These are phyloP conservation scores for Spathaspora girioi DNA, from an alignment of 805 yeast species.

Conservation along the genomic window DNA sequence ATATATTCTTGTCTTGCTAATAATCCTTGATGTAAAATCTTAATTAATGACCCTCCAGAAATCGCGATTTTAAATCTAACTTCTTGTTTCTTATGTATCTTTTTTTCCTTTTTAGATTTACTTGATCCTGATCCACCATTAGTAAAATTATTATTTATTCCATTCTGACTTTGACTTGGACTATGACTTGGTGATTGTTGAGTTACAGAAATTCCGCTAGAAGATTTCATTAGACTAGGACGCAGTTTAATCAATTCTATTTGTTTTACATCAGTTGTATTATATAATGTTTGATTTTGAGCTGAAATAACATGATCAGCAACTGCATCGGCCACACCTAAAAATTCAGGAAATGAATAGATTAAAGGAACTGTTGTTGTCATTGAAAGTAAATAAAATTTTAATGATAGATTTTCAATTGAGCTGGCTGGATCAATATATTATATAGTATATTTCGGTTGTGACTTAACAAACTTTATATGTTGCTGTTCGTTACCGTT, in stretches of 20 bases:
- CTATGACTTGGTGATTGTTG: conserved; percentile 8
- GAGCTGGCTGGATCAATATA: neutral
- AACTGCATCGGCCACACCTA: conserved; percentile 92
- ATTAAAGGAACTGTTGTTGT: conserved; percentile 92
- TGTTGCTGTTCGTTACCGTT: neutral
- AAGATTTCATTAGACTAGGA: conserved; percentile 5
- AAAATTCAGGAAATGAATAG: conserved; percentile 86
- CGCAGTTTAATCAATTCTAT: conserved; percentile 30
- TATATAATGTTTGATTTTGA: conserved; percentile 67
- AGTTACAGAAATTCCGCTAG: neutral
- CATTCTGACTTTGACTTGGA: conserved; percentile 8
- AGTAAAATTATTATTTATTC: conserved; percentile 2
- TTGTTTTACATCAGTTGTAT: conserved; percentile 33
- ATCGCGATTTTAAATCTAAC: conserved; percentile 85
- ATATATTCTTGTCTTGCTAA: conserved; percentile 66
- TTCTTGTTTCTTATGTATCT: conserved; percentile 53
- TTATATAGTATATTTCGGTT: neutral
- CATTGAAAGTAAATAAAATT: conserved; percentile 39
- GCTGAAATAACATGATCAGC: conserved; percentile 92
- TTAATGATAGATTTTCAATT: neutral
- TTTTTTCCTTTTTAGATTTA: conserved; percentile 24
- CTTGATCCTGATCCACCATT: conserved; percentile 9
- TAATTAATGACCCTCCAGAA: conserved; percentile 88
- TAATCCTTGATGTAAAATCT: conserved; percentile 83
- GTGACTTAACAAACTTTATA: neutral